Conservation (phyloP, 176 grass and related monocot species). For the Rhynchospora pubera region DNA sequence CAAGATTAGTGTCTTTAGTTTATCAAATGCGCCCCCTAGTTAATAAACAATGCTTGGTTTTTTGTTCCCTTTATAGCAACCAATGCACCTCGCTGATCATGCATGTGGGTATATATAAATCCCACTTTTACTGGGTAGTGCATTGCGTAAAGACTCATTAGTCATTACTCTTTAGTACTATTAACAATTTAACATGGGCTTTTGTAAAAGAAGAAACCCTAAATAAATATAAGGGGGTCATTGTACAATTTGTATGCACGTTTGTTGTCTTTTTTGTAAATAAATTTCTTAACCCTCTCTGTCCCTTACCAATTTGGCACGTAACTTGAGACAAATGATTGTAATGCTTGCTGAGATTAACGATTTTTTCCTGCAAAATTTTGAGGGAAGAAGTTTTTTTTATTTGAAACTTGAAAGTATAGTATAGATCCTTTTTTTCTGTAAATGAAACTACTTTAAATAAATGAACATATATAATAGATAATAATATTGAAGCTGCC, state of each 20-base stretch:
- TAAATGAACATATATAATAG: neutral
- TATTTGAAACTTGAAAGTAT: neutral
- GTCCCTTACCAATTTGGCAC: neutral
- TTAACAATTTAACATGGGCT: neutral
- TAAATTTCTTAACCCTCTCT: neutral
- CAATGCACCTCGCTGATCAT: slow-evolving; percentile 16
- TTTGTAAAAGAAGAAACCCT: neutral
- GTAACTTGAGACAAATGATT: neutral
- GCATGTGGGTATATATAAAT: neutral
- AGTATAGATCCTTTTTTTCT: neutral
- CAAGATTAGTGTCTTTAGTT: slow-evolving; percentile 15
- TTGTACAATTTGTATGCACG: neutral
- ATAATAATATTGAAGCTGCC: neutral
- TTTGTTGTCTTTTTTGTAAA: neutral
- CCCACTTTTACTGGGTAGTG: neutral
- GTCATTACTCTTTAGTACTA: neutral
- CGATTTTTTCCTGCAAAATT: neutral
- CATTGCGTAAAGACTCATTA: neutral
- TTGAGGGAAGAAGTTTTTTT: neutral
- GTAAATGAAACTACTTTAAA: neutral
- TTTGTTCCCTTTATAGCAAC: slow-evolving; percentile 27
- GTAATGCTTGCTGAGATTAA: neutral
- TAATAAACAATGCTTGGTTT: slow-evolving; percentile 17
- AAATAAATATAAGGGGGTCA: neutral
- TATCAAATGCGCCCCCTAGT: slow-evolving; percentile 1